phyloP scores from a whole-genome alignment of 2,329 filamentous ascomycete species.

The Aspergillus brasiliensis region DNA sequence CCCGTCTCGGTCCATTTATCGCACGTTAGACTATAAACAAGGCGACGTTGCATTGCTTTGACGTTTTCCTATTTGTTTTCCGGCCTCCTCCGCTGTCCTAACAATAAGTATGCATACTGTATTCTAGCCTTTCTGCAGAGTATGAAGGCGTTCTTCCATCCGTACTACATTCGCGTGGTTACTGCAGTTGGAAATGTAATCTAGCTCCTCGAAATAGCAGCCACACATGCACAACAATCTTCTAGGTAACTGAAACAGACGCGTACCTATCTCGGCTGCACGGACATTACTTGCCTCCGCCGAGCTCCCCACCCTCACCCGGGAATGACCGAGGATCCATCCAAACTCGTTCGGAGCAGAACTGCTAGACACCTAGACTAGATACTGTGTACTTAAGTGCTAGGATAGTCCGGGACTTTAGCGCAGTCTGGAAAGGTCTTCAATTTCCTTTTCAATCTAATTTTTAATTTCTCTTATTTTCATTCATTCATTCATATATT shows the following conservation, averaged over 20 bases:
- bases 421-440: too few relatives aligned
- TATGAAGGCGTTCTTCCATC: background rate
- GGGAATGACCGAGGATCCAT: slow-evolving; percentile 3
- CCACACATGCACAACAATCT: background rate
- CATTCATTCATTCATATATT: too few relatives aligned
- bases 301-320: slow-evolving; percentile 1
- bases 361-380: too few relatives aligned
- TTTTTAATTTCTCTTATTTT: background rate
- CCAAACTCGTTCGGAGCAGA: background rate
- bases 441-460: too few relatives aligned
- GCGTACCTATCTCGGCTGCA: slow-evolving; percentile 41
- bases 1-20: background rate
- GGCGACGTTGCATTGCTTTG: background rate
- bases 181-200: background rate
- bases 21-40: background rate
- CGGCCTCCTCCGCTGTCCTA: background rate
- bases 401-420: background rate
- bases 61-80: background rate
- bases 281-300: slow-evolving; percentile 24
- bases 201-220: background rate
- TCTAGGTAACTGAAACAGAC: slow-evolving; percentile 34
- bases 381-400: background rate
- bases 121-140: background rate
- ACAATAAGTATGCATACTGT: background rate
- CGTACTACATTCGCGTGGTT: background rate